Percentiles rank a stretch among this genome's conserved stretches.
These are phyloP conservation scores for Aristolochia californica DNA, from an alignment of 164 flowering plant genomes.

Conservation along the genomic window DNA sequence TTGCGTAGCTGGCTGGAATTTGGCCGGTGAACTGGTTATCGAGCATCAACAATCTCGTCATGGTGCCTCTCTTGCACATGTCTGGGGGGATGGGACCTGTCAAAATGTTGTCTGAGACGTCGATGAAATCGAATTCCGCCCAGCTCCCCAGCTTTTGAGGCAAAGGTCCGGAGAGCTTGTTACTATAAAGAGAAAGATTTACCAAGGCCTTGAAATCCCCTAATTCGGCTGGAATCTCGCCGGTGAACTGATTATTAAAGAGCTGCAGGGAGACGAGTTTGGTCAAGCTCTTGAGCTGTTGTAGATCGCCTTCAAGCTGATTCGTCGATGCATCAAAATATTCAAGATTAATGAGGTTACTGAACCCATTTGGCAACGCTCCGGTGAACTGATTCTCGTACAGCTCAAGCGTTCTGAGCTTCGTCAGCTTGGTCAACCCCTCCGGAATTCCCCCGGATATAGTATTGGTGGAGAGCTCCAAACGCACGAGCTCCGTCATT, in stretches of 20 bases:
- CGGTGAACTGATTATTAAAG: slow-evolving; percentile 35
- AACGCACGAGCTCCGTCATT: slow-evolving; percentile 35
- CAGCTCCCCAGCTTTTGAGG: slow-evolving; percentile 74
- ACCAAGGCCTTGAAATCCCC: slow-evolving; percentile 54
- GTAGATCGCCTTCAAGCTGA: slow-evolving; percentile 29
- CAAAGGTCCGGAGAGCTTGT: slow-evolving; percentile 51
- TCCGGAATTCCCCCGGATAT: slow-evolving; percentile 54
- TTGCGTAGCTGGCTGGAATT: slow-evolving; percentile 56
- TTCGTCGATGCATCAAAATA: slow-evolving; percentile 45
- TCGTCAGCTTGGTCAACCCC: slow-evolving; percentile 40
- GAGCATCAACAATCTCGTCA: slow-evolving; percentile 50
- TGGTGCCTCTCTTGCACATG: slow-evolving; percentile 77
- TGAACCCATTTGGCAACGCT: slow-evolving; percentile 44
- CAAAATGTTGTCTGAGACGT: slow-evolving; percentile 59
- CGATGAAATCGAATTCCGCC: slow-evolving; percentile 67
- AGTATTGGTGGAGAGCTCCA: slow-evolving; percentile 46
- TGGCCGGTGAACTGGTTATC: slow-evolving; percentile 59
- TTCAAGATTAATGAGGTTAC: slow-evolving; percentile 44
- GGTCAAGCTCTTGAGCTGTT: slow-evolving; percentile 22
- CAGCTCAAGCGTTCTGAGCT: slow-evolving; percentile 72
- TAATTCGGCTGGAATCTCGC: slow-evolving; percentile 45
- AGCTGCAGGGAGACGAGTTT: slow-evolving; percentile 37
- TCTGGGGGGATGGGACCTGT: slow-evolving; percentile 81
- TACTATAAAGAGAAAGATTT: slow-evolving; percentile 60
- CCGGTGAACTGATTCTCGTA: slow-evolving; percentile 48